Conservation (phyloP, 1,284 basidiomycete species). For the Trichosporon asahii region DNA sequence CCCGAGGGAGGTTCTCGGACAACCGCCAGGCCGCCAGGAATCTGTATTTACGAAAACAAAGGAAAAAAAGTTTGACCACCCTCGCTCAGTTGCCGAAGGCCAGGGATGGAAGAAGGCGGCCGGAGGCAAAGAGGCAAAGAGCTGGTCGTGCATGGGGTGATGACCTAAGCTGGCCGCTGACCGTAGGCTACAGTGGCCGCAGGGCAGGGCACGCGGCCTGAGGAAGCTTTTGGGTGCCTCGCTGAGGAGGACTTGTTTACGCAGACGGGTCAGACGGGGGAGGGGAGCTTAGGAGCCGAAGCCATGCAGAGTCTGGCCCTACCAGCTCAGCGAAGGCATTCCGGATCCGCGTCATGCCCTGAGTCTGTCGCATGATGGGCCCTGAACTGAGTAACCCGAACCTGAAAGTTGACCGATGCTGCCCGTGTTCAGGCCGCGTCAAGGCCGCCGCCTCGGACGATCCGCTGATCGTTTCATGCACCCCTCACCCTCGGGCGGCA, state of each 20-base stretch:
- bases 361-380: background rate
- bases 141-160: background rate
- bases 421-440: background rate
- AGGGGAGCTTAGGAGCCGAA: background rate
- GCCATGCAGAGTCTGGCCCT: background rate
- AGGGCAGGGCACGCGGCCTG: background rate
- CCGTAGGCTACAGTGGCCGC: background rate
- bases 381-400: background rate
- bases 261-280: background rate
- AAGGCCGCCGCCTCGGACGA: background rate
- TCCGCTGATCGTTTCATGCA: constrained; percentile 5
- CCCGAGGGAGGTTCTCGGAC: too few relatives aligned
- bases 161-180: background rate
- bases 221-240: background rate
- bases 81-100: too few relatives aligned
- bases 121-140: background rate
- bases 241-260: background rate
- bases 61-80: background rate
- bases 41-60: background rate
- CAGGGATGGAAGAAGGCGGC: background rate
- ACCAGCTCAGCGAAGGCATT: background rate
- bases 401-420: background rate
- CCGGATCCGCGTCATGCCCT: constrained; percentile 4
- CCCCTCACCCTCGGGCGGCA: background rate
- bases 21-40: background rate